A percentile compares a stretch with the other conserved stretches of the same genome.
Conservation (phyloP, 495 filamentous ascomycete species). For the Parathielavia hyrcaniae region DNA sequence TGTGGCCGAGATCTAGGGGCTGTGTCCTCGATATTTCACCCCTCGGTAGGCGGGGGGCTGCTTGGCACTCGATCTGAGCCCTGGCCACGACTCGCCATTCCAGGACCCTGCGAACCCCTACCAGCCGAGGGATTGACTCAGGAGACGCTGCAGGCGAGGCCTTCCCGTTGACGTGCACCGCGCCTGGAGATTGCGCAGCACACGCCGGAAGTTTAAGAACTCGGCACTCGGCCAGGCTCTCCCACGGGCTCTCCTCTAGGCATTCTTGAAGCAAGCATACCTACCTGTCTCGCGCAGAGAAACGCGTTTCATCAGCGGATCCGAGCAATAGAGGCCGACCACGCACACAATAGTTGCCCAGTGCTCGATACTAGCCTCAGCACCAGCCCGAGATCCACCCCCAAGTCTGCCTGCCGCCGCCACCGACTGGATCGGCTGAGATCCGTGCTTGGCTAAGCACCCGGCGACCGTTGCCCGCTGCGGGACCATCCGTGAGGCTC, state of each 20-base stretch:
- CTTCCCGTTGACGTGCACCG: conserved; percentile 11
- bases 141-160: conserved; percentile 7
- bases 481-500: conserved; percentile 12
- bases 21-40: conserved; percentile 18
- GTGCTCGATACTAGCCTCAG: neutral
- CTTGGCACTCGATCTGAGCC: conserved; percentile 11
- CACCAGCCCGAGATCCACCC: neutral
- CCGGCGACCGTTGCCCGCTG: neutral
- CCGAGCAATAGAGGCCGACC: neutral
- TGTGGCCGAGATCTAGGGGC: conserved; percentile 22
- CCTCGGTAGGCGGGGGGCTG: conserved; percentile 7
- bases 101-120: conserved; percentile 6
- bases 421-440: neutral
- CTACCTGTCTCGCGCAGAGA: conserved; percentile 1
- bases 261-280: conserved; percentile 15
- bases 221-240: conserved; percentile 15
- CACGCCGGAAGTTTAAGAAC: conserved; percentile 16
- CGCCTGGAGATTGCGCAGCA: conserved; percentile 5
- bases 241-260: conserved; percentile 10
- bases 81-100: conserved; percentile 9
- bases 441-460: neutral
- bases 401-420: neutral
- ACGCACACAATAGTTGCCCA: neutral
- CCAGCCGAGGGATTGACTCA: conserved; percentile 11
- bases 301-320: neutral